phyloP scores from a whole-genome alignment of 2,329 filamentous ascomycete species.

The Penicillium sp. region DNA sequence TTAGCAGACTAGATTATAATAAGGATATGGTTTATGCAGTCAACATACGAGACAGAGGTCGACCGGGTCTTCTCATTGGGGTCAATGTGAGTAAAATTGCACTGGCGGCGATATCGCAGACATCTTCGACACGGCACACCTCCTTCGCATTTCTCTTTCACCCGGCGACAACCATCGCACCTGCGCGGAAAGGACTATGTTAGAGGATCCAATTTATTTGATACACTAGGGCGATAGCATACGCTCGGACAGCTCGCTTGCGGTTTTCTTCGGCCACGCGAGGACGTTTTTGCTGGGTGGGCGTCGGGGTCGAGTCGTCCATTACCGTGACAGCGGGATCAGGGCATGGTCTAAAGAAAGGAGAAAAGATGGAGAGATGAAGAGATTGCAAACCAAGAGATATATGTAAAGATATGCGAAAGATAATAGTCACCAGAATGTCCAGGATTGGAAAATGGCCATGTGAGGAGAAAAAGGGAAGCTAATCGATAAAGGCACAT shows the following conservation, averaged over 20 bases:
- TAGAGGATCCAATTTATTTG: constrained; percentile 6
- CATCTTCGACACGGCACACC: constrained; percentile 55
- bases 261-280: constrained; percentile 43
- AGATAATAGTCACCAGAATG: background rate
- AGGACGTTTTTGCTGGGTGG: constrained; percentile 36
- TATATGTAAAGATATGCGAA: background rate
- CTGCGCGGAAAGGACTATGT: constrained; percentile 30
- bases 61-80: constrained; percentile 33
- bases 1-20: background rate
- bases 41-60: constrained; percentile 33
- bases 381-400: background rate
- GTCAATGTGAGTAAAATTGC: constrained; percentile 47
- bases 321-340: constrained; percentile 29
- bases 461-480: constrained; percentile 5
- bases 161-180: constrained; percentile 54
- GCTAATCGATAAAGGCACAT: constrained; percentile 5
- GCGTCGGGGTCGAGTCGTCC: constrained; percentile 30
- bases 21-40: background rate
- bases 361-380: background rate
- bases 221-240: constrained; percentile 14
- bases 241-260: constrained; percentile 43
- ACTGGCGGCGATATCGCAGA: constrained; percentile 51
- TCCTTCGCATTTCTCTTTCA: constrained; percentile 58
- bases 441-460: background rate
- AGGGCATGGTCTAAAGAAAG: constrained; percentile 23